Percentiles rank a stretch among this genome's conserved stretches.
Conservation (phyloP, 1,284 basidiomycete species). For the Ceratobasidium sp. region DNA sequence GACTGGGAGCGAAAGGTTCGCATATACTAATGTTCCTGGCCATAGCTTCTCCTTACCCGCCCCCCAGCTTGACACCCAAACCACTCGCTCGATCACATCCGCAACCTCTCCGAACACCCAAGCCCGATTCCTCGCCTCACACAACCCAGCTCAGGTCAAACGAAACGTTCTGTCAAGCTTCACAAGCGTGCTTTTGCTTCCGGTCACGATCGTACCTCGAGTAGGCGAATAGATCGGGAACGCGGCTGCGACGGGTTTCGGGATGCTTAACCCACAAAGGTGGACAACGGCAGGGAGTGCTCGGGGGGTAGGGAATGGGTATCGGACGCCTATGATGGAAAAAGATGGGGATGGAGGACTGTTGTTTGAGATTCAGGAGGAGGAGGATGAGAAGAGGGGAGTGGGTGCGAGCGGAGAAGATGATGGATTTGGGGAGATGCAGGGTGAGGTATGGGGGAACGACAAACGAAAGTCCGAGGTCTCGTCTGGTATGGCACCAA, state of each 20-base stretch:
- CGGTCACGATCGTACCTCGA: conserved; percentile 95
- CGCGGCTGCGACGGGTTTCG: conserved; percentile 84
- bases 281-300: conserved; percentile 66
- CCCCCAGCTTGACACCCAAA: conserved; percentile 31
- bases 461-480: conserved; percentile 44
- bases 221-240: conserved; percentile 76
- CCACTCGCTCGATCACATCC: conserved; percentile 33
- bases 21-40: conserved; percentile 43
- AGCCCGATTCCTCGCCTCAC: conserved; percentile 80
- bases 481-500: conserved; percentile 8
- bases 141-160: conserved; percentile 93
- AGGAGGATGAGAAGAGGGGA: conserved; percentile 59
- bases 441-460: conserved; percentile 22
- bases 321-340: conserved; percentile 45
- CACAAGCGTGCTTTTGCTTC: conserved; percentile 88
- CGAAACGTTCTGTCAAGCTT: conserved; percentile 93
- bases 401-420: conserved; percentile 4
- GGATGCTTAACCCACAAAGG: conserved; percentile 87
- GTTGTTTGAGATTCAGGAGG: conserved; percentile 73
- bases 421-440: conserved; percentile 39
- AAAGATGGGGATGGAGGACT: conserved; percentile 62
- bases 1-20: conserved; percentile 77
- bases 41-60: not conserved
- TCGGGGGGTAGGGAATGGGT: conserved; percentile 59
- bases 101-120: conserved; percentile 54